Conservation (phyloP, 177 flowering plant species). For the Vitis hybrid region DNA sequence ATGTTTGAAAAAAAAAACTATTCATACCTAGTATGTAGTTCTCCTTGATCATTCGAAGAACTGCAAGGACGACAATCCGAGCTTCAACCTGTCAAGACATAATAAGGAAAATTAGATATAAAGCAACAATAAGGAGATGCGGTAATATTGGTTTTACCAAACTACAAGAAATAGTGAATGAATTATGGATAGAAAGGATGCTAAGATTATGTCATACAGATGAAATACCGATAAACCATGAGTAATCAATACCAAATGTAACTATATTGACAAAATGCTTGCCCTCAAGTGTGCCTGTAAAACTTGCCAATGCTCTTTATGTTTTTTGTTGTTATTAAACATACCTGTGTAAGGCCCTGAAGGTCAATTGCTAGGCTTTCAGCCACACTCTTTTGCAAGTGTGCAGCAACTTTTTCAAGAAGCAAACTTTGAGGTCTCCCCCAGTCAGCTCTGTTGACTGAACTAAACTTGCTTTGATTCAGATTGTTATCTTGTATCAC, state of each 20-base stretch:
- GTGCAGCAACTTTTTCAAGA: conserved; percentile 74
- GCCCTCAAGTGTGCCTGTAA: too few relatives aligned
- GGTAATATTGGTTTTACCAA: background rate
- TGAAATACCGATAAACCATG: background rate
- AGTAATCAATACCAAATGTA: background rate
- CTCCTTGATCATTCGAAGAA: conserved; percentile 80
- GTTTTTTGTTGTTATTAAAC: background rate
- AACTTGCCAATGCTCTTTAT: too few relatives aligned
- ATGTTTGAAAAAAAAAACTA: too few relatives aligned
- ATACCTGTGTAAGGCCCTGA: conserved; percentile 79
- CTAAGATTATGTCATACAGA: too few relatives aligned
- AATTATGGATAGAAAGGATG: background rate
- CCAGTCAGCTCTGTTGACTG: conserved; percentile 25
- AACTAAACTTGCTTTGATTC: conserved; percentile 27
- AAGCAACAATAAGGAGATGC: background rate
- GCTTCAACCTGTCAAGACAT: conserved; percentile 74
- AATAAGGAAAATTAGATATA: conserved; percentile 8
- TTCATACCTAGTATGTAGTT: conserved; percentile 52
- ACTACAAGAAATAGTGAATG: background rate
- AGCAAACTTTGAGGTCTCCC: conserved; percentile 50
- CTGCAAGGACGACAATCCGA: conserved; percentile 86
- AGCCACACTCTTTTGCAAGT: conserved; percentile 51
- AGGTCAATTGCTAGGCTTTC: conserved; percentile 60
- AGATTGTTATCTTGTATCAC: conserved; percentile 50
- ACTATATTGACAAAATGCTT: conserved; percentile 4